A percentile compares a stretch with the other conserved stretches of the same genome.
Evolutionary conservation across 1,284 basidiomycete genomes (phyloP).

Genomic region (Coriolopsis trogii): DNA sequence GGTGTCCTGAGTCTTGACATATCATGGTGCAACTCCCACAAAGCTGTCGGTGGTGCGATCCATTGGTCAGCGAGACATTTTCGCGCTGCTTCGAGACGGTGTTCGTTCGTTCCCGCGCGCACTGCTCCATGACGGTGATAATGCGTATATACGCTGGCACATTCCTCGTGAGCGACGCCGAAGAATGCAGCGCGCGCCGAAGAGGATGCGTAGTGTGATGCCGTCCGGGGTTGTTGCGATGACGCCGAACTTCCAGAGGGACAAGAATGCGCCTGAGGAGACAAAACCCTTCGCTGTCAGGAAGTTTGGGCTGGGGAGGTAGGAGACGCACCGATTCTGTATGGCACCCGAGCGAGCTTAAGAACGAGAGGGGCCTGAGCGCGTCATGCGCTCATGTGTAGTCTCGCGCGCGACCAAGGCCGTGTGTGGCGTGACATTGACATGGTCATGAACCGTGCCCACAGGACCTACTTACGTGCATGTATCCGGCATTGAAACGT

Average conservation of each 20-base stretch:
- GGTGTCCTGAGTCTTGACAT: no score
- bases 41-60: background rate
- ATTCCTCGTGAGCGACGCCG: conserved; percentile 1
- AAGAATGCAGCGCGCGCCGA: conserved; percentile 4
- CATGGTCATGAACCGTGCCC: background rate
- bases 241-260: background rate
- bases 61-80: background rate
- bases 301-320: background rate
- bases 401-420: no score
- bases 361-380: no score
- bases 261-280: background rate
- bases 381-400: no score
- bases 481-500: no score
- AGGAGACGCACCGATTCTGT: background rate
- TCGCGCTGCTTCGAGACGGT: conserved; percentile 11
- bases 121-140: conserved; percentile 17
- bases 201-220: background rate
- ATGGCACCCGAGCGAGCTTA: background rate
- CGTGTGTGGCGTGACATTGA: no score
- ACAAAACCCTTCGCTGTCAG: background rate
- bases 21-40: no score
- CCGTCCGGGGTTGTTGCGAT: conserved; percentile 8
- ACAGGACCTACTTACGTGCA: background rate
- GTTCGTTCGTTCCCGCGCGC: background rate
- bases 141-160: conserved; percentile 21